Percentiles rank a stretch among this genome's conserved stretches.
Evolutionary conservation across 805 yeast species (phyloP).

Genomic region (Nakazawaea ambrosiae): DNA sequence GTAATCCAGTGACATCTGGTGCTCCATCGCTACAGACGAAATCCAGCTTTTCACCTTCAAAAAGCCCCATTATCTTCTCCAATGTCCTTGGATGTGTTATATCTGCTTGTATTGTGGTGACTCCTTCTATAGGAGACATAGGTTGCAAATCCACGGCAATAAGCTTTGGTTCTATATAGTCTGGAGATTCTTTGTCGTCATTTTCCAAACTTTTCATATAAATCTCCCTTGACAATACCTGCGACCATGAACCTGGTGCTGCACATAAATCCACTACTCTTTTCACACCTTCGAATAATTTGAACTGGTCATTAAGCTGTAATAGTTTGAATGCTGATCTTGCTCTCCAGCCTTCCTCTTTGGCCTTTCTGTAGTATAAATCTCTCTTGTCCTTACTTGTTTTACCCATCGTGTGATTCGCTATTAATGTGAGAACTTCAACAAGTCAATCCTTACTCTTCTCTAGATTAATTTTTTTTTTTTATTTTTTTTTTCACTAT

Average conservation of each 20-base stretch:
- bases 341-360: constrained; percentile 97
- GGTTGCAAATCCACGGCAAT: constrained; percentile 97
- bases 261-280: constrained; percentile 97
- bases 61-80: constrained; percentile 63
- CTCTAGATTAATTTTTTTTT: constrained; percentile 1
- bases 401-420: constrained; percentile 62
- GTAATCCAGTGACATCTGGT: constrained; percentile 96
- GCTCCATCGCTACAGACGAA: constrained; percentile 97
- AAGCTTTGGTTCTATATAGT: constrained; percentile 49
- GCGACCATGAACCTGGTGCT: constrained; percentile 99
- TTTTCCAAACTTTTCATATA: constrained; percentile 30
- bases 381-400: constrained; percentile 93
- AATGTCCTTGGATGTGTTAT: constrained; percentile 94
- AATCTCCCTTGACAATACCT: constrained; percentile 73
- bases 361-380: constrained; percentile 86
- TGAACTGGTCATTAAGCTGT: constrained; percentile 87
- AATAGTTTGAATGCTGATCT: constrained; percentile 91
- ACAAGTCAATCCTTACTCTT: too few species aligned
- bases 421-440: too few species aligned
- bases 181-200: constrained; percentile 22
- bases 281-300: constrained; percentile 61
- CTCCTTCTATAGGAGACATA: constrained; percentile 93
- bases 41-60: constrained; percentile 91
- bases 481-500: background rate
- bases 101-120: constrained; percentile 88